phyloP scores from a whole-genome alignment of 2,329 filamentous ascomycete species.

The Plenodomus biglobosus region DNA sequence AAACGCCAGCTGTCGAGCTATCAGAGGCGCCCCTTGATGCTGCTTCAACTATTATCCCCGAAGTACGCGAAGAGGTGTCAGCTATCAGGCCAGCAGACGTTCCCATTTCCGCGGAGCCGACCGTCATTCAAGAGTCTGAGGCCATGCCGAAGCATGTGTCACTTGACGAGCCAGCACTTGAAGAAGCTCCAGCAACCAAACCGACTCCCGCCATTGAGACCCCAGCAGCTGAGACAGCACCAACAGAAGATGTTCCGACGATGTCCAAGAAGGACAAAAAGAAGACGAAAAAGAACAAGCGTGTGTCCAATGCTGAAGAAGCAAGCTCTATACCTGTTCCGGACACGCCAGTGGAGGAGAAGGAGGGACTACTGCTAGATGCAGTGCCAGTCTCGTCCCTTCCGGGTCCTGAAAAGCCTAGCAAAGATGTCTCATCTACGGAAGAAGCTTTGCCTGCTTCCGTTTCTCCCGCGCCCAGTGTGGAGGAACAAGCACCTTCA shows the following conservation, averaged over 20 bases:
- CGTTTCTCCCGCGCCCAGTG: no score
- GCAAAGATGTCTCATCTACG: not conserved
- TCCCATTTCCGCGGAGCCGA: not conserved
- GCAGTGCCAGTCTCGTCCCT: not conserved
- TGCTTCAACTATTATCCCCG: not conserved
- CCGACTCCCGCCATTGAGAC: not conserved
- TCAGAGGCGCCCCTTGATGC: slow-evolving; percentile 2
- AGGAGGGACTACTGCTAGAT: not conserved
- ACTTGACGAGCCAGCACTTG: not conserved
- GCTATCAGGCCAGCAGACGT: not conserved
- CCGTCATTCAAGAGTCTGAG: not conserved
- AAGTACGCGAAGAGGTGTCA: not conserved
- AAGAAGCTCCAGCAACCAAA: not conserved
- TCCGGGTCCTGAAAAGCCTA: not conserved
- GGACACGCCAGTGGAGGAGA: slow-evolving; percentile 2
- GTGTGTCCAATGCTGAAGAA: slow-evolving; percentile 12
- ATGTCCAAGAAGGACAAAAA: slow-evolving; percentile 52
- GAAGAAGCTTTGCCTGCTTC: not conserved
- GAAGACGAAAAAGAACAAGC: slow-evolving; percentile 32
- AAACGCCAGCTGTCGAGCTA: slow-evolving; percentile 4
- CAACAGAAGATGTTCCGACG: not conserved
- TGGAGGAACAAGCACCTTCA: not conserved
- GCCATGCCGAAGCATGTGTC: not conserved
- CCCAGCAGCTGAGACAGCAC: not conserved
- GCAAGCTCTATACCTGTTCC: not conserved